Conservation (phyloP, 208 protist species). For the Leishmania turanica region DNA sequence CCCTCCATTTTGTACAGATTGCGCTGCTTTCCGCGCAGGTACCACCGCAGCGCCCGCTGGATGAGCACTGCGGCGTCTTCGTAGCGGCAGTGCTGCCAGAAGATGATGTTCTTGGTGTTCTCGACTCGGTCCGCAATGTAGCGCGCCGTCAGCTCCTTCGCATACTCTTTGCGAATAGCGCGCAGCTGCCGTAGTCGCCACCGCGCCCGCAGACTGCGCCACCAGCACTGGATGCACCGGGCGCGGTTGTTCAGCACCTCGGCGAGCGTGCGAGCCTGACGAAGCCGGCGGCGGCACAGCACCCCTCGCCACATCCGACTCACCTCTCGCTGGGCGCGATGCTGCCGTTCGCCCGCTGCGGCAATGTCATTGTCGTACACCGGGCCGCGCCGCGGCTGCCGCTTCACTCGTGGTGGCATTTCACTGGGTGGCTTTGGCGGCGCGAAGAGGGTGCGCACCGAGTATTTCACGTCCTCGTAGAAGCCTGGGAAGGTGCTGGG, state of each 20-base stretch:
- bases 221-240: slow-evolving; percentile 82
- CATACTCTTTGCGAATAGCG: slow-evolving; percentile 51
- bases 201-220: slow-evolving; percentile 52
- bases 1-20: slow-evolving; percentile 15
- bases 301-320: slow-evolving; percentile 84
- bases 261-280: slow-evolving; percentile 42
- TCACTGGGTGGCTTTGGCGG: slow-evolving; percentile 69
- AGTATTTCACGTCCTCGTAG: slow-evolving; percentile 73
- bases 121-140: slow-evolving; percentile 48
- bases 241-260: slow-evolving; percentile 54
- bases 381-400: slow-evolving; percentile 39
- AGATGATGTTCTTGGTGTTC: slow-evolving; percentile 62
- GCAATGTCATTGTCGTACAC: slow-evolving; percentile 61
- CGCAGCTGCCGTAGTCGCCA: slow-evolving; percentile 40
- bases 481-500: slow-evolving; percentile 32
- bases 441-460: slow-evolving; percentile 59
- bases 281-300: slow-evolving; percentile 61
- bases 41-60: slow-evolving; percentile 74
- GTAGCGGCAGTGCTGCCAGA: slow-evolving; percentile 75
- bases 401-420: slow-evolving; percentile 57
- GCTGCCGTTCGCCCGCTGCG: slow-evolving; percentile 55
- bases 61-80: slow-evolving; percentile 68
- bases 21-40: slow-evolving; percentile 37
- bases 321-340: slow-evolving; percentile 66
- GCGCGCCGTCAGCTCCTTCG: slow-evolving; percentile 36